Conservation (phyloP, 805 yeast species). For the Sungouiella blattae region DNA sequence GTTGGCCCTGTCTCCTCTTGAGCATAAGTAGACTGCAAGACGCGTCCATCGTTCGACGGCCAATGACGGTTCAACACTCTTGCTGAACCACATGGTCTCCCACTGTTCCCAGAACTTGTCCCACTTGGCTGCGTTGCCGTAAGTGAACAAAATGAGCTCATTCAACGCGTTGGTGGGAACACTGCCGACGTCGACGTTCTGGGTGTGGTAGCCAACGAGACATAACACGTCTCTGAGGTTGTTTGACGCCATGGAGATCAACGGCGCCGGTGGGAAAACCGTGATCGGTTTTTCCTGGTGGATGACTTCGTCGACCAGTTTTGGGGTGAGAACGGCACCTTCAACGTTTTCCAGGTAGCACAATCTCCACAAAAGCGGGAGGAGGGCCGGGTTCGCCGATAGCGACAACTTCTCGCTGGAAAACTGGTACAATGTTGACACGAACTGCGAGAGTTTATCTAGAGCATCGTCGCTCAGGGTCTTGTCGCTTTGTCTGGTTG, state of each 20-base stretch:
- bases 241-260: constrained; percentile 21
- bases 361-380: constrained; percentile 35
- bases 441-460: constrained; percentile 26
- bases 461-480: constrained; percentile 17
- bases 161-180: constrained; percentile 19
- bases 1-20: constrained; percentile 23
- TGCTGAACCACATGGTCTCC: constrained; percentile 19
- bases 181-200: constrained; percentile 4
- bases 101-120: constrained; percentile 36
- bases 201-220: constrained; percentile 21
- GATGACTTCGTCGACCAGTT: constrained; percentile 20
- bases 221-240: constrained; percentile 28
- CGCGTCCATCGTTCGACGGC: constrained; percentile 27
- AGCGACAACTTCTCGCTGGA: constrained; percentile 22
- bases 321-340: constrained; percentile 19
- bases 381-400: constrained; percentile 23
- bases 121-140: constrained; percentile 40
- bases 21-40: constrained; percentile 30
- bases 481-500: constrained; percentile 14
- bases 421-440: constrained; percentile 24
- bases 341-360: constrained; percentile 15
- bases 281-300: constrained; percentile 12
- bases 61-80: constrained; percentile 3
- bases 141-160: constrained; percentile 33
- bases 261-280: constrained; percentile 3